Evolutionary conservation across 177 flowering plant species (phyloP).

Genomic region (Vitis hybrid): DNA sequence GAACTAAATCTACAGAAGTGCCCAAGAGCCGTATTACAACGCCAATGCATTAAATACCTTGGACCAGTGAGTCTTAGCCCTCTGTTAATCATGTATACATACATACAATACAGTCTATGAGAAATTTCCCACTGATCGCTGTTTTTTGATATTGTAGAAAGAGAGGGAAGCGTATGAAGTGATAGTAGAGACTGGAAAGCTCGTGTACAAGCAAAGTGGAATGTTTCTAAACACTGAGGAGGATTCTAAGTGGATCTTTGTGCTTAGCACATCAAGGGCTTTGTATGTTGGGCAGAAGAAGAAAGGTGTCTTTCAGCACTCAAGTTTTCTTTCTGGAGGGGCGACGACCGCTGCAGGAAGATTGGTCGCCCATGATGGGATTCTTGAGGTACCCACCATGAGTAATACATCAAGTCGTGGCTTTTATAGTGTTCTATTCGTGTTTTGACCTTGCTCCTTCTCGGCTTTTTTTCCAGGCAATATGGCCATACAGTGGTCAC

Average conservation of each 20-base stretch:
- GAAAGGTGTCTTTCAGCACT: slow-evolving; percentile 67
- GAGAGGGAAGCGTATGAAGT: slow-evolving; percentile 59
- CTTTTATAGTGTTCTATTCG: no score
- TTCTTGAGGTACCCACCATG: slow-evolving; percentile 41
- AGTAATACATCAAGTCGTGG: no score
- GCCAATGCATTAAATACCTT: slow-evolving; percentile 50
- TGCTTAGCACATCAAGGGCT: slow-evolving; percentile 50
- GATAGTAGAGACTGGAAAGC: slow-evolving; percentile 42
- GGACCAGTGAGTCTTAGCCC: slow-evolving; percentile 31
- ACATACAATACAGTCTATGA: no score
- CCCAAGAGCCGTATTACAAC: slow-evolving; percentile 29
- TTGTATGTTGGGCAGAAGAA: slow-evolving; percentile 55
- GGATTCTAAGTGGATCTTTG: slow-evolving; percentile 61
- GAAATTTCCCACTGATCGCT: not conserved
- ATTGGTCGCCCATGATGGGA: slow-evolving; percentile 44
- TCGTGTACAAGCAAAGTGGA: slow-evolving; percentile 41
- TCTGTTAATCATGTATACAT: not conserved
- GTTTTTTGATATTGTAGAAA: slow-evolving; percentile 25
- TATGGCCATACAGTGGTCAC: slow-evolving; percentile 97
- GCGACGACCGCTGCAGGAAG: slow-evolving; percentile 59
- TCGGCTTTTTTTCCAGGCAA: slow-evolving; percentile 44
- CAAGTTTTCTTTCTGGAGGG: slow-evolving; percentile 61
- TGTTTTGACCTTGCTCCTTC: not conserved
- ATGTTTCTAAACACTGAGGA: slow-evolving; percentile 31
- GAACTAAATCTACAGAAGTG: slow-evolving; percentile 36